Percentiles rank a stretch among this genome's conserved stretches.
phyloP scores from a whole-genome alignment of 495 filamentous ascomycete species.

The Trichoderma reesei region DNA sequence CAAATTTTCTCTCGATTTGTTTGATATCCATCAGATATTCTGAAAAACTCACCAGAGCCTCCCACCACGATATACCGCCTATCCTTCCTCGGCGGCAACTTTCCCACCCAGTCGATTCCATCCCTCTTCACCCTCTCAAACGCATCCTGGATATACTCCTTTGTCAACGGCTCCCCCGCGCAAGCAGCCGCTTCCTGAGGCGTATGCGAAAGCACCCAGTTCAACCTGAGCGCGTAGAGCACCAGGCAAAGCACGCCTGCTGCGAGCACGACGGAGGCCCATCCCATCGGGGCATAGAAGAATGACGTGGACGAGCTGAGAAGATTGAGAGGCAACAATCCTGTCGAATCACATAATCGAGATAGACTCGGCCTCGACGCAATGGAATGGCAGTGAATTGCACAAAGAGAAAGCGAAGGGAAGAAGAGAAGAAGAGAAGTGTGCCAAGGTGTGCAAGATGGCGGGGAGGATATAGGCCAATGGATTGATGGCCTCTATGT shows the following conservation, averaged over 20 bases:
- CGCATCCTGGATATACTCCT: conserved; percentile 35
- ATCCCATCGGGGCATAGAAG: background rate
- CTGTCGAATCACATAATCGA: background rate
- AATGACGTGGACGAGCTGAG: background rate
- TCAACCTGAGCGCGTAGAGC: conserved; percentile 2
- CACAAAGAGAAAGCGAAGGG: too few relatives aligned
- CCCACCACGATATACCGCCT: conserved; percentile 50
- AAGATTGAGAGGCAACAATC: background rate
- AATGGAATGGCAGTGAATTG: too few relatives aligned
- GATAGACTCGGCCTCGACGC: too few relatives aligned
- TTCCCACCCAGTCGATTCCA: conserved; percentile 38
- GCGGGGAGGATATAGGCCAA: too few relatives aligned
- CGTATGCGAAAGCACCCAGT: conserved; percentile 1
- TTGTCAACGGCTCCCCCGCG: conserved; percentile 45
- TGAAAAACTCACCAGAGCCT: conserved; percentile 36
- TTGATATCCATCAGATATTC: background rate
- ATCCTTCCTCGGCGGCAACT: conserved; percentile 42
- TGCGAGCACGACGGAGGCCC: background rate
- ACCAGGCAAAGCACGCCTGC: background rate
- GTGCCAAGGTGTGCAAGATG: too few relatives aligned
- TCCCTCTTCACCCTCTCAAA: conserved; percentile 36
- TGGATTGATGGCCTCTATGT: too few relatives aligned
- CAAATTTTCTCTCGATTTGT: background rate
- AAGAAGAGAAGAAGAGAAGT: too few relatives aligned
- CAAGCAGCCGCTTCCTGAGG: conserved; percentile 10